Conservation (phyloP, 495 filamentous ascomycete genomes). For the Hypoxylon lienhwacheense region DNA sequence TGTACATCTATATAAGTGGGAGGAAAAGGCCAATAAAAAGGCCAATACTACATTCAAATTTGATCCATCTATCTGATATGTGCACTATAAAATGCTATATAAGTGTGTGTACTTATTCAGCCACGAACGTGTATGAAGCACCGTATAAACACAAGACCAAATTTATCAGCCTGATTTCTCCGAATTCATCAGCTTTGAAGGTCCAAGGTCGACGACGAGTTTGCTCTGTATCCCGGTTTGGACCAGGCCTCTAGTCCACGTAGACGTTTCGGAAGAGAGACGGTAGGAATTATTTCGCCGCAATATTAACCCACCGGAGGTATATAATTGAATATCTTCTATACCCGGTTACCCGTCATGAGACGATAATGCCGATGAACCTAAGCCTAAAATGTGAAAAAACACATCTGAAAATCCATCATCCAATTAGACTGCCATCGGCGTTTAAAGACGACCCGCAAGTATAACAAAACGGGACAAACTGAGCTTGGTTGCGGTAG, state of each 20-base stretch:
- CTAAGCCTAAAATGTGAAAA: not conserved
- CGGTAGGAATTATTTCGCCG: too few species aligned
- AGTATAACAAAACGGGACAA: conserved; percentile 6
- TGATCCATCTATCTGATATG: too few species aligned
- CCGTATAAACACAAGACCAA: not conserved
- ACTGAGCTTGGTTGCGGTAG: conserved; percentile 11
- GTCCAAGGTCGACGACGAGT: conserved; percentile 6
- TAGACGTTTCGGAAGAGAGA: too few species aligned
- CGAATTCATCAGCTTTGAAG: conserved; percentile 16
- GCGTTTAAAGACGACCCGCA: conserved; percentile 1
- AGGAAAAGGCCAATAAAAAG: too few species aligned
- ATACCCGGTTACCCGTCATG: too few species aligned
- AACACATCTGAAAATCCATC: conserved; percentile 2
- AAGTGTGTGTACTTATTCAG: conserved; percentile 8
- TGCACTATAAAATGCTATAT: too few species aligned
- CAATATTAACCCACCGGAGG: too few species aligned
- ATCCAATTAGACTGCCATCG: not conserved
- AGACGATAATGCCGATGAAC: not conserved
- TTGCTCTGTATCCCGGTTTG: too few species aligned
- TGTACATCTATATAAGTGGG: too few species aligned
- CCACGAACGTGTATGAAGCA: not conserved
- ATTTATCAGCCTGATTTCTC: conserved; percentile 31
- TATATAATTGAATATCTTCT: too few species aligned
- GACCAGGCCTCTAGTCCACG: too few species aligned
- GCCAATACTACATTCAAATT: too few species aligned